Evolutionary conservation across 805 yeast species (phyloP), one percentile per base, ranked within the genome.

Genomic region (Suhomyces canberraensis): DNA sequence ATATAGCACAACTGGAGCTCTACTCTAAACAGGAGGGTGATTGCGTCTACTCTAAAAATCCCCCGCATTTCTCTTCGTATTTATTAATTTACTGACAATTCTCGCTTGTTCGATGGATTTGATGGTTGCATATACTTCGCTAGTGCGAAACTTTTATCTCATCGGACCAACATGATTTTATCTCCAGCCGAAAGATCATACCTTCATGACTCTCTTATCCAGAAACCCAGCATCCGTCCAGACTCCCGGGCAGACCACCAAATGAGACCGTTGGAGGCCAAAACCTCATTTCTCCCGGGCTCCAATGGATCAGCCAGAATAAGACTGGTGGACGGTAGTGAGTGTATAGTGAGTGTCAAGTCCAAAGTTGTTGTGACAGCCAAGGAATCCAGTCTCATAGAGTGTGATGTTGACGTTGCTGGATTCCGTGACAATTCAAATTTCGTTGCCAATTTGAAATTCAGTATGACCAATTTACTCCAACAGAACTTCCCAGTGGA

Each of bases 261-360:
- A 58, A 84, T 85, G 53, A 73, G 97, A 46, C 96, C 97, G 0
- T 61, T 93, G 31, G 95, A 88, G 52, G 85, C 95, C 3, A 79
- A 78, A 11, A 79, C 86, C 6, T 82, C 82, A 33, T 84, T 91
- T 50, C 69, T 93, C 41, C 93, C 95, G 0, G 77, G 81, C 35
- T 84, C 96, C 3, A 87, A 91, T 61, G 98, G 98, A 11, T 89
- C 97, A 2, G 84, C 97, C 0, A 75, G 95, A 63, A 77, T 91
- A 14, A 74, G 89, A 45, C 75, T 88, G 22, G 74, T 84, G 33
- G 98, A 91, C 59, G 98, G 98, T 16, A 78, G 88, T 43, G 98
- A 93, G 61, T 88, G 96, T 50, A 82, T 93, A 22, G 91, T 88
- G 4, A 93, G 97, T 52, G 75, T 91, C 32, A 93, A 93, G 61